Percentiles rank a stretch among this genome's conserved stretches.
phyloP scores from a whole-genome alignment of 1,284 basidiomycete genomes.

The Spongispora temasekensis region DNA sequence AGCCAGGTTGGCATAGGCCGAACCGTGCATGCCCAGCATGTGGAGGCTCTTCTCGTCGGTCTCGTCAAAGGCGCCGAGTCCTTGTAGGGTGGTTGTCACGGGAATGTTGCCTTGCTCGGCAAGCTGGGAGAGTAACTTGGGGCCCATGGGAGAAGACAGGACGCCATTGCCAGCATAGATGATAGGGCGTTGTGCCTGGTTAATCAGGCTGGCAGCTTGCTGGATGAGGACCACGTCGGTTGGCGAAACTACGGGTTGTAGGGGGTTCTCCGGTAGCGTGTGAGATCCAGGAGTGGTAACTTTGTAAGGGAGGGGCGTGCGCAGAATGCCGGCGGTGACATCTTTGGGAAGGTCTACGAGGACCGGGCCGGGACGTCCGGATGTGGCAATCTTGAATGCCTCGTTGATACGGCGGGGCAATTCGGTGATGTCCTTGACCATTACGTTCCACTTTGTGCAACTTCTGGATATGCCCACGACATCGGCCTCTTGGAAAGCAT shows the following conservation, averaged over 20 bases:
- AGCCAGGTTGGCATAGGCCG: slow-evolving; percentile 95
- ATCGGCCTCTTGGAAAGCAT: slow-evolving; percentile 99
- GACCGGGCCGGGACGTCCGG: slow-evolving; percentile 95
- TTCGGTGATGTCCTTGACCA: slow-evolving; percentile 98
- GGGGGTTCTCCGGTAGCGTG: slow-evolving; percentile 77
- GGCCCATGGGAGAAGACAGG: slow-evolving; percentile 81
- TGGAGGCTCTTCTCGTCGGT: slow-evolving; percentile 84
- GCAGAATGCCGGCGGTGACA: slow-evolving; percentile 90
- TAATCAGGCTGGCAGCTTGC: slow-evolving; percentile 89
- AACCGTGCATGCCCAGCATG: slow-evolving; percentile 99
- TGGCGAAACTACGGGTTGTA: slow-evolving; percentile 56
- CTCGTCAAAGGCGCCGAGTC: slow-evolving; percentile 96
- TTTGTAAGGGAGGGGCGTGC: slow-evolving; percentile 84
- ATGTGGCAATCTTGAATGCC: slow-evolving; percentile 98
- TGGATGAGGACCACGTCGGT: slow-evolving; percentile 71
- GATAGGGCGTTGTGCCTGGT: slow-evolving; percentile 87
- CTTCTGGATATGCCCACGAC: slow-evolving; percentile 93
- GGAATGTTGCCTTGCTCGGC: slow-evolving; percentile 90
- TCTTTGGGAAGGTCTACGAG: slow-evolving; percentile 98
- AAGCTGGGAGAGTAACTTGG: slow-evolving; percentile 81
- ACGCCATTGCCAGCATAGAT: slow-evolving; percentile 96
- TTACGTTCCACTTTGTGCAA: slow-evolving; percentile 99
- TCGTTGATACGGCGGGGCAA: slow-evolving; percentile 96
- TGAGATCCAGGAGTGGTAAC: slow-evolving; percentile 84
- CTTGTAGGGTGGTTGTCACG: slow-evolving; percentile 95